A percentile compares a stretch with the other conserved stretches of the same genome.
Evolutionary conservation across 805 yeast genomes (phyloP).

Genomic region (Wickerhamia fluorescens): DNA sequence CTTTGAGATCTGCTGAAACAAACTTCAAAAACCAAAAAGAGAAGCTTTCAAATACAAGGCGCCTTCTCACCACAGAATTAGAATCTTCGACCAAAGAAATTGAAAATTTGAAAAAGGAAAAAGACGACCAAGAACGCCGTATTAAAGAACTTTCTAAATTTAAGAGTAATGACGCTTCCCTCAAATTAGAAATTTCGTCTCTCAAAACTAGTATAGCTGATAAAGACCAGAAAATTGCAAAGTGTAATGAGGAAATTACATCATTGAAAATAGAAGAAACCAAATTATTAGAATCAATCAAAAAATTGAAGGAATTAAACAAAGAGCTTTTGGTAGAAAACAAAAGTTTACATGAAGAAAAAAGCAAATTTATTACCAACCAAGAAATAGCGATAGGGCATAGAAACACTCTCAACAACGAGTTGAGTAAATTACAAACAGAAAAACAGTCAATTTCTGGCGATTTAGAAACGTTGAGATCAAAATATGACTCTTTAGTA

Average conservation of each 20-base stretch:
- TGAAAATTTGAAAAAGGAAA: conserved; percentile 22
- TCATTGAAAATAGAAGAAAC: conserved; percentile 24
- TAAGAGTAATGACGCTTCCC: conserved; percentile 35
- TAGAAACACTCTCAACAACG: conserved; percentile 24
- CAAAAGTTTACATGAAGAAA: conserved; percentile 28
- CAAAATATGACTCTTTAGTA: conserved; percentile 26
- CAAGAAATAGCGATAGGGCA: conserved; percentile 33
- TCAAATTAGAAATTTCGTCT: conserved; percentile 44
- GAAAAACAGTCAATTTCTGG: conserved; percentile 35
- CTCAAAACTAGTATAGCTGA: conserved; percentile 37
- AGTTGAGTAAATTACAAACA: conserved; percentile 33
- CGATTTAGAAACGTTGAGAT: conserved; percentile 33
- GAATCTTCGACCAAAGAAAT: conserved; percentile 14
- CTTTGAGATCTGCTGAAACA: too few relatives aligned
- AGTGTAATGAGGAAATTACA: conserved; percentile 29
- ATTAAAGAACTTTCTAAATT: conserved; percentile 21
- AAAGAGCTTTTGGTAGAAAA: conserved; percentile 33
- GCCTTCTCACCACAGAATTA: conserved; percentile 1
- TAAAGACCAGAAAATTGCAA: conserved; percentile 37
- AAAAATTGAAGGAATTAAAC: conserved; percentile 15
- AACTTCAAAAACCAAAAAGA: too few relatives aligned
- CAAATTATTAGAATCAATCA: conserved; percentile 28
- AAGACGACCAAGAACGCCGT: conserved; percentile 29
- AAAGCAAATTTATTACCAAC: conserved; percentile 32
- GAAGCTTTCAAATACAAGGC: too few relatives aligned